Conservation (phyloP, 352 stramenopile genomes). For the Pythium vanterpoolii region DNA sequence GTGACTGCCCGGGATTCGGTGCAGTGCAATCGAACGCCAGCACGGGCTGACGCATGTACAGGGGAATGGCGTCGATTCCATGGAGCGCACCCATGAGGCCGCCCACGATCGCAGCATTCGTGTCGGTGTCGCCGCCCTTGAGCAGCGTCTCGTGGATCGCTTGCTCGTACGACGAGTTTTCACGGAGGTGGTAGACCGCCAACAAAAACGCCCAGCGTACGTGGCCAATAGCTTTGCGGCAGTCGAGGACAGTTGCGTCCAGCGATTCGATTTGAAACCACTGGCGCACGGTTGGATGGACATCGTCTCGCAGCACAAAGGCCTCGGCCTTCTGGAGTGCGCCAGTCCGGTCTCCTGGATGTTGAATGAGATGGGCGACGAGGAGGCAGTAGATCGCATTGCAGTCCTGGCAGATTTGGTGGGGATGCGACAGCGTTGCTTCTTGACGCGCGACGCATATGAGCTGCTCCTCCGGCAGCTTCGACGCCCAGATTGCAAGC, state of each 20-base stretch:
- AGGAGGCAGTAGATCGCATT: conserved; percentile 59
- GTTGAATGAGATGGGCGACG: conserved; percentile 38
- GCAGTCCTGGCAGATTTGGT: conserved; percentile 50
- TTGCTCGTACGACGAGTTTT: conserved; percentile 36
- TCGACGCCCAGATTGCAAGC: conserved; percentile 37
- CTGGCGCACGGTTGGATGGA: conserved; percentile 26
- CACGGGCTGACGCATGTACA: conserved; percentile 38
- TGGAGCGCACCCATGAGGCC: conserved; percentile 48
- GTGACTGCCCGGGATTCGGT: conserved; percentile 7
- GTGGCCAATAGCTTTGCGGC: conserved; percentile 33
- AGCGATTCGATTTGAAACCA: conserved; percentile 54
- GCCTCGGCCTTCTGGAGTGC: conserved; percentile 33
- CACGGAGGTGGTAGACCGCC: conserved; percentile 41
- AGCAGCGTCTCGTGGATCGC: conserved; percentile 47
- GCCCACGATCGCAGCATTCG: conserved; percentile 57
- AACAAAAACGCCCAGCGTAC: conserved; percentile 52
- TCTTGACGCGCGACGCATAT: conserved; percentile 31
- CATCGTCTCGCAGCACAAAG: conserved; percentile 27
- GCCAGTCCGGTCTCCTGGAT: conserved; percentile 32
- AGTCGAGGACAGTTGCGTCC: conserved; percentile 31
- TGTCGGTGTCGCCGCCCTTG: conserved; percentile 56
- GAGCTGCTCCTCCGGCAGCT: conserved; percentile 28
- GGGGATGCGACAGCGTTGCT: conserved; percentile 48
- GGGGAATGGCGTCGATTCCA: conserved; percentile 36
- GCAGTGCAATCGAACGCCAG: conserved; percentile 35